These are phyloP conservation scores for Yarrowia deformans DNA, from an alignment of 805 yeast species.

Conservation along the genomic window DNA sequence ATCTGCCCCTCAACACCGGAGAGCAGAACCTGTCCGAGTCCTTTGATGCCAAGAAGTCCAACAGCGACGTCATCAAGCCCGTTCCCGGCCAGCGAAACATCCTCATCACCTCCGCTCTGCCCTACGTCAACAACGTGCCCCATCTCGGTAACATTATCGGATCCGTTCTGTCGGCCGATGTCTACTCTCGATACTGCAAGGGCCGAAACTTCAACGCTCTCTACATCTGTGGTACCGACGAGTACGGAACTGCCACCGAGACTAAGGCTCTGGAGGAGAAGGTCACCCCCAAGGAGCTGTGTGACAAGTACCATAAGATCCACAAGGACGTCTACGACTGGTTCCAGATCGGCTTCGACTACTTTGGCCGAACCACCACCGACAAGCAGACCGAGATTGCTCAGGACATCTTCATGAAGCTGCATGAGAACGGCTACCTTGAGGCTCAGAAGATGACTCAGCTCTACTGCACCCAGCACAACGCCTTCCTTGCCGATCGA, in stretches of 20 bases:
- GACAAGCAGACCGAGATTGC: constrained; percentile 91
- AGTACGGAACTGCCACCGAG: constrained; percentile 99
- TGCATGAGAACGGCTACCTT: constrained; percentile 76
- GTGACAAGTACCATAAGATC: constrained; percentile 86
- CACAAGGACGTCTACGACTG: constrained; percentile 93
- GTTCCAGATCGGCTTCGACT: constrained; percentile 94
- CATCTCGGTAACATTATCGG: constrained; percentile 98
- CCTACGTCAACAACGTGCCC: constrained; percentile 98
- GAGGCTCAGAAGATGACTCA: constrained; percentile 91
- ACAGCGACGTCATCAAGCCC: constrained; percentile 62
- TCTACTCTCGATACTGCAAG: constrained; percentile 87
- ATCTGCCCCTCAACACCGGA: constrained; percentile 55
- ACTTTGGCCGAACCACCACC: constrained; percentile 97
- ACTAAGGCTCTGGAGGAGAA: constrained; percentile 96
- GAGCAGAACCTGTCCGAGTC: constrained; percentile 46
- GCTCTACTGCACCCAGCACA: constrained; percentile 87
- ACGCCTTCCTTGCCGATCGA: constrained; percentile 93
- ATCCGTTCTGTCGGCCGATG: constrained; percentile 92
- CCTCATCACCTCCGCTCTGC: constrained; percentile 93
- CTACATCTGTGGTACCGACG: constrained; percentile 96
- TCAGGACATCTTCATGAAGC: constrained; percentile 84
- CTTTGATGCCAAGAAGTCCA: constrained; percentile 39
- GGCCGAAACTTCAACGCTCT: constrained; percentile 86
- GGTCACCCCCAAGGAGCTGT: constrained; percentile 84
- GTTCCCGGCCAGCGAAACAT: constrained; percentile 76